A percentile compares a stretch with the other conserved stretches of the same genome.
Conservation (phyloP, 306 rosid species). For the Lotus japonicus region DNA sequence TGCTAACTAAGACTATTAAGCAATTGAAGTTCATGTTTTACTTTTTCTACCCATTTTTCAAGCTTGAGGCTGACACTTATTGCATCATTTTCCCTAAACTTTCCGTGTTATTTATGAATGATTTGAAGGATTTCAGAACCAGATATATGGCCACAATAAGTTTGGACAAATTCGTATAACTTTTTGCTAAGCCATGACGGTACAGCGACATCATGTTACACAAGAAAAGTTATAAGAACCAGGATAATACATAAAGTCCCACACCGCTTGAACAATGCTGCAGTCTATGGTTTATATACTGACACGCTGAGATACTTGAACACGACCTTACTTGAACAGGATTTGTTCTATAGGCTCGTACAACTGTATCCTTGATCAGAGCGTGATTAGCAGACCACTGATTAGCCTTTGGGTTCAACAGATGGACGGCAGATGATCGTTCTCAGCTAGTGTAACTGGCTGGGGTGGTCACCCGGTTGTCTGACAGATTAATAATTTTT, state of each 20-base stretch:
- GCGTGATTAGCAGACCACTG: neutral
- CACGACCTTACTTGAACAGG: neutral
- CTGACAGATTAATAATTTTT: neutral
- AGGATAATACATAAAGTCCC: neutral
- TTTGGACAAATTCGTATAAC: neutral
- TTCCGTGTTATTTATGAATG: neutral
- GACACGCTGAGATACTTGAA: neutral
- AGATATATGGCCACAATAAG: neutral
- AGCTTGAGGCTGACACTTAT: neutral
- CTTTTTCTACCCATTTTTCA: neutral
- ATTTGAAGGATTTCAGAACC: neutral
- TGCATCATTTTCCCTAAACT: too few species aligned
- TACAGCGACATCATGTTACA: neutral
- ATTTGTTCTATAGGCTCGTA: neutral
- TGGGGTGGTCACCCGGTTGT: neutral
- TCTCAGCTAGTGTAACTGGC: neutral
- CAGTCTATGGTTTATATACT: neutral
- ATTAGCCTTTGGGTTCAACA: neutral
- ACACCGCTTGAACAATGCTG: neutral
- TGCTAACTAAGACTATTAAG: too few species aligned
- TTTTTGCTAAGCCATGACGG: neutral
- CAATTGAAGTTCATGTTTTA: too few species aligned
- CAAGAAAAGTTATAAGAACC: neutral
- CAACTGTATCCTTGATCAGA: neutral
- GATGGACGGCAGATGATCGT: neutral